A percentile compares a stretch with the other conserved stretches of the same genome.
phyloP scores from a whole-genome alignment of 805 yeast genomes.

The Myxozyma mucilagina region DNA sequence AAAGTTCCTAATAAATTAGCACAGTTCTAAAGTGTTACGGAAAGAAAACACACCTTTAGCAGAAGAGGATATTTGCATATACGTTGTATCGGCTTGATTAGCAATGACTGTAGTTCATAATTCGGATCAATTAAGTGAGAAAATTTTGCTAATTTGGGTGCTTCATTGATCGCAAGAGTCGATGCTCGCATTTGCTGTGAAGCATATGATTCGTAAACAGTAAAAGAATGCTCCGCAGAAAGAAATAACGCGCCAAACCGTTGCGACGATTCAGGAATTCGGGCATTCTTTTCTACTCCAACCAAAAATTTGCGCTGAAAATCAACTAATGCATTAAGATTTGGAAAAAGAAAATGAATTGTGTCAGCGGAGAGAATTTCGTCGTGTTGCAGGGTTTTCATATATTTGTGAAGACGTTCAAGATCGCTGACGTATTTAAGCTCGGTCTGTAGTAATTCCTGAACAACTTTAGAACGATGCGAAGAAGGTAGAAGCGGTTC shows the following conservation, averaged over 20 bases:
- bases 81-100: slow-evolving; percentile 93
- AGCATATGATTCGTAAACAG: slow-evolving; percentile 90
- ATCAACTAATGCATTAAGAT: slow-evolving; percentile 77
- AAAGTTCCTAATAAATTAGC: slow-evolving; percentile 49
- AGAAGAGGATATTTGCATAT: slow-evolving; percentile 92
- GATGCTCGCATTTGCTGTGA: slow-evolving; percentile 85
- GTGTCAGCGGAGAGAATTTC: slow-evolving; percentile 77
- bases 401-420: slow-evolving; percentile 66
- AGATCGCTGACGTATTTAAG: slow-evolving; percentile 90
- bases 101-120: slow-evolving; percentile 83
- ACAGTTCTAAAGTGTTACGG: not conserved
- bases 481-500: slow-evolving; percentile 42
- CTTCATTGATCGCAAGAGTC: slow-evolving; percentile 68
- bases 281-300: slow-evolving; percentile 84
- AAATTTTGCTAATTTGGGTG: slow-evolving; percentile 53
- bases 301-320: slow-evolving; percentile 87
- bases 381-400: slow-evolving; percentile 62
- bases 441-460: slow-evolving; percentile 85
- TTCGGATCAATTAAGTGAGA: slow-evolving; percentile 67
- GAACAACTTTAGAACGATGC: slow-evolving; percentile 72
- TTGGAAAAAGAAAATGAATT: slow-evolving; percentile 80
- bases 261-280: slow-evolving; percentile 71
- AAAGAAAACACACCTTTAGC: slow-evolving; percentile 39
- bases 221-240: slow-evolving; percentile 80
- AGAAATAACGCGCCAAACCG: slow-evolving; percentile 86